These are phyloP conservation scores for Fusarium domesticum DNA, from an alignment of 2,329 filamentous ascomycete genomes.

Conservation along the genomic window DNA sequence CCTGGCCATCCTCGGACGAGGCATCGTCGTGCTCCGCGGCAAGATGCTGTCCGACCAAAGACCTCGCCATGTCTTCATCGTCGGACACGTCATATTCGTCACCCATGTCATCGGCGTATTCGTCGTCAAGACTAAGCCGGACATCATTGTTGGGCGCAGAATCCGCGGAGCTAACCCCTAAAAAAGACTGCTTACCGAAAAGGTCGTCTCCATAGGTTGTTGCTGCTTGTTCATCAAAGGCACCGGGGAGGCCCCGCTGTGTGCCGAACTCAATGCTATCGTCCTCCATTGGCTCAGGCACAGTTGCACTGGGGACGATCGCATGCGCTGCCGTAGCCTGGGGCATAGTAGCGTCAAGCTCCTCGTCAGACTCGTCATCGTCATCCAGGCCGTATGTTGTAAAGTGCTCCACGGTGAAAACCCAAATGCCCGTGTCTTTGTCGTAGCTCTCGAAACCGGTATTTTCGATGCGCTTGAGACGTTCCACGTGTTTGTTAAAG, in stretches of 20 bases:
- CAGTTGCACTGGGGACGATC: conserved; percentile 20
- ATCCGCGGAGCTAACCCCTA: conserved; percentile 87
- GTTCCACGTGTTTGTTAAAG: conserved; percentile 77
- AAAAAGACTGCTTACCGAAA: conserved; percentile 72
- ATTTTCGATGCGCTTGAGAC: conserved; percentile 73
- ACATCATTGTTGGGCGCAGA: conserved; percentile 62
- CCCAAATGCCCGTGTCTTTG: conserved; percentile 77
- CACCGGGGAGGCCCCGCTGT: conserved; percentile 64
- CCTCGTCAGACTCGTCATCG: conserved; percentile 66
- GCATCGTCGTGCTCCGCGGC: conserved; percentile 69
- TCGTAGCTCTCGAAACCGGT: conserved; percentile 84
- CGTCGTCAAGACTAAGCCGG: conserved; percentile 60
- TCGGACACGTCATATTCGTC: conserved; percentile 74
- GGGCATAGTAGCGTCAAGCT: conserved; percentile 33
- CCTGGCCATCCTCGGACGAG: conserved; percentile 52
- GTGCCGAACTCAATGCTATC: conserved; percentile 58
- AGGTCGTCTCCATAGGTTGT: conserved; percentile 57
- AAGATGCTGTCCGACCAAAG: conserved; percentile 69
- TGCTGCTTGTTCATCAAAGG: conserved; percentile 66
- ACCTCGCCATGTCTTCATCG: conserved; percentile 73
- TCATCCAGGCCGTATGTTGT: conserved; percentile 88
- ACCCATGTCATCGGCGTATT: conserved; percentile 55
- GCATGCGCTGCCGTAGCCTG: conserved; percentile 12
- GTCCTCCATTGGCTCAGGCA: conserved; percentile 43
- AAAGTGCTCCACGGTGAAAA: conserved; percentile 92